Conservation (phyloP, 1,284 basidiomycete genomes). For the Tylopilus microsporus region DNA sequence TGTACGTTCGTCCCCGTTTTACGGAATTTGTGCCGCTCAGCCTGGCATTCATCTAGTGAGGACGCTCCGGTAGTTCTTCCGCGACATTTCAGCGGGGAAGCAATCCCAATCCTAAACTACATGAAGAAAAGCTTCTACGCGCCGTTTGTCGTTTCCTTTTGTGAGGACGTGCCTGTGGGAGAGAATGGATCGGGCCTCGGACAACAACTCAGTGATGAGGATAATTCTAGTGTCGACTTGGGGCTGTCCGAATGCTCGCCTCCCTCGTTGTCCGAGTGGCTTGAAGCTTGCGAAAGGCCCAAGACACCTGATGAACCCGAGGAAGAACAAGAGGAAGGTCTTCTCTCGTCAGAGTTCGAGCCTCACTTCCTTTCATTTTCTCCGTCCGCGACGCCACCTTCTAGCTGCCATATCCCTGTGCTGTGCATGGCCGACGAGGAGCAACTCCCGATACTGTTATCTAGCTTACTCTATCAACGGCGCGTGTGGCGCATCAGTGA, state of each 20-base stretch:
- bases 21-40: neutral
- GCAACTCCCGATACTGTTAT: constrained; percentile 5
- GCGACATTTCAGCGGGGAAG: constrained; percentile 8
- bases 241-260: neutral
- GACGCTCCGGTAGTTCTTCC: constrained; percentile 8
- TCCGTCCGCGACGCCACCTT: neutral
- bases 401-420: constrained; percentile 1
- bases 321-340: neutral
- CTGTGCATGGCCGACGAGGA: constrained; percentile 8
- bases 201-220: neutral
- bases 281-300: neutral
- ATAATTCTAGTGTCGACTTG: neutral
- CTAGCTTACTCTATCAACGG: constrained; percentile 10
- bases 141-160: constrained; percentile 5
- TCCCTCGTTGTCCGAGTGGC: constrained; percentile 4
- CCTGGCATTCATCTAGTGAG: neutral
- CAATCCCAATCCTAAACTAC: constrained; percentile 7
- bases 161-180: neutral
- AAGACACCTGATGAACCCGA: neutral
- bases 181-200: neutral
- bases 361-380: constrained; percentile 1
- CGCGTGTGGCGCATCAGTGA: constrained; percentile 5
- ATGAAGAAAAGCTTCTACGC: neutral
- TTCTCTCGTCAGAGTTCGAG: constrained; percentile 3
- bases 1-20: neutral